Evolutionary conservation across 768 basidiomycete genomes (phyloP), one percentile per base, ranked within the genome.

Genomic region (Tephrocybe rancida): DNA sequence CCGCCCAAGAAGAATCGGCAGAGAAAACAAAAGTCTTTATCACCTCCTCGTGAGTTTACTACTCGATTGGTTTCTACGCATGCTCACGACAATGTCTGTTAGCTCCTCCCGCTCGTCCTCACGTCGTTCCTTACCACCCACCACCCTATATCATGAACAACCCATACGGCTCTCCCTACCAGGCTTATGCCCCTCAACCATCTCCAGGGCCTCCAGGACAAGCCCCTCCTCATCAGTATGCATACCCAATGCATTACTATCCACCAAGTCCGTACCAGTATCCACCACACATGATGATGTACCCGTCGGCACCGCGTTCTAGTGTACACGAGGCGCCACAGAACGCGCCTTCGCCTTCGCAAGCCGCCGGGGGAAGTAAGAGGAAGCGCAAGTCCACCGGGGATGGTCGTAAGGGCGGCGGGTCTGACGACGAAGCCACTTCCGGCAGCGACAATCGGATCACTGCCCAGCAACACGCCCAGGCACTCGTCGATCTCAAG

Each of bases 201-300:
- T 66, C 70, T 27, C 66, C 71, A 11, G 67, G 66, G 44, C 57
- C 66, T 21, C 73, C 62, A 54, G 67, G 70, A 18, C 72, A 78
- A 16, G 67, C 71, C 46, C 58, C 62, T 5, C 74, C 70, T 42
- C 82, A 70, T 62, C 85, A 87, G 67, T 72, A 75, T 30, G 82
- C 82, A 14, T 67, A 77, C 25, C 71, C 82, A 14, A 86, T 85
- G 51, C 70, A 78, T 27, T 70, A 75, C 32, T 86, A 87, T 62
- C 73, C 83, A 44, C 74, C 79, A n/a, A 27, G n/a, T 6, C 52
- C 52, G 0, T 88, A 88, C 61, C 79, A 84, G 52, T 88, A 88
- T 67, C 76, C 82, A 24, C 84, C 81, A 53, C 84, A 85, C 55
- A 83, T 88, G 80, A 79, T 88, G 75, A 83, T 89, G 79, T 90